A percentile compares a stretch with the other conserved stretches of the same genome.
Conservation (phyloP, 345 rosid species). For the Nephelium lappaceum region DNA sequence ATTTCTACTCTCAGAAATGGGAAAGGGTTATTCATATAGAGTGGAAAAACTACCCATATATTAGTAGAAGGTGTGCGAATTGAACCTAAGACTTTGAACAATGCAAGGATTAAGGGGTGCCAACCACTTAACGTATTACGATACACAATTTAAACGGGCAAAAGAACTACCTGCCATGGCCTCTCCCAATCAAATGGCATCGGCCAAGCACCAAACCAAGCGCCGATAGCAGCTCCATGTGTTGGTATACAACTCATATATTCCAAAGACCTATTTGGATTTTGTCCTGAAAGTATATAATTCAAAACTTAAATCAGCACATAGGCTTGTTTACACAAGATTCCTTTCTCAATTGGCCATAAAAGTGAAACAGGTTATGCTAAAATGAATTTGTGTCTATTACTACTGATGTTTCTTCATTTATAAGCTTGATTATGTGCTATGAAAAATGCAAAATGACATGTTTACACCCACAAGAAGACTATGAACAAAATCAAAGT, state of each 20-base stretch:
- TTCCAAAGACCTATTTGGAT: slow-evolving; percentile 56
- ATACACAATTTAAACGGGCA: neutral
- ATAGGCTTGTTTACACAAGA: neutral
- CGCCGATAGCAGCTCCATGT: slow-evolving; percentile 80
- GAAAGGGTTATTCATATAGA: no score
- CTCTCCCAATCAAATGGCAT: slow-evolving; percentile 99
- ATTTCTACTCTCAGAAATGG: no score
- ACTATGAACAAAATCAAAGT: neutral
- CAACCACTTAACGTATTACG: no score
- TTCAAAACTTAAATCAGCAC: slow-evolving; percentile 20
- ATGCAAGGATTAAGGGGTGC: no score
- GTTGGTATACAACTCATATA: slow-evolving; percentile 76
- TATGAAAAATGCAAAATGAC: neutral
- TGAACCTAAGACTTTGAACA: no score
- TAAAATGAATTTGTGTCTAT: neutral
- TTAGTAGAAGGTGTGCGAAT: no score
- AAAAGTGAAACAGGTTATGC: neutral
- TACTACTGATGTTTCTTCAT: neutral
- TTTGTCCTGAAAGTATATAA: slow-evolving; percentile 41
- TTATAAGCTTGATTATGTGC: neutral
- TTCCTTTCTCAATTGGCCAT: no score
- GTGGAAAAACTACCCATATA: no score
- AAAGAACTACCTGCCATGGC: slow-evolving; percentile 83
- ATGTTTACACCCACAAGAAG: neutral
- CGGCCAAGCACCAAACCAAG: slow-evolving; percentile 99